These are phyloP conservation scores for Aspergillus cejpii DNA, from an alignment of 2,329 filamentous ascomycete species.

Conservation along the genomic window DNA sequence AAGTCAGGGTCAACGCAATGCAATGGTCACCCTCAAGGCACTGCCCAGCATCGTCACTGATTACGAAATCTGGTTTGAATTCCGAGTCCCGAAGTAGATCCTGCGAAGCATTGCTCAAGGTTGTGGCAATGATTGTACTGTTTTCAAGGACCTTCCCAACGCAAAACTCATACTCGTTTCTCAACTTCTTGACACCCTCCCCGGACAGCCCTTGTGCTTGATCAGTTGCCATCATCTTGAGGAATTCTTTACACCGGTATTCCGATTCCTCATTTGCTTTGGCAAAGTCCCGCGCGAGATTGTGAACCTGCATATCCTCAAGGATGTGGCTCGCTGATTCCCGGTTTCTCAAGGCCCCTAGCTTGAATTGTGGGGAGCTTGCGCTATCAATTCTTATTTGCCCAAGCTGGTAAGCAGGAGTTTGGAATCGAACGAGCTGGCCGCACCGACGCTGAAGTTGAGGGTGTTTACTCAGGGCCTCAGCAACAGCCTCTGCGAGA, in stretches of 20 bases:
- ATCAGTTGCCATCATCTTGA: neutral
- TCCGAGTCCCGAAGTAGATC: neutral
- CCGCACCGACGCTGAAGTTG: constrained; percentile 1
- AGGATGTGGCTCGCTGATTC: neutral
- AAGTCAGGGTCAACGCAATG: constrained; percentile 8
- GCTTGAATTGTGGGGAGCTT: neutral
- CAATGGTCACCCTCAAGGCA: constrained; percentile 12
- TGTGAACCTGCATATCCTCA: neutral
- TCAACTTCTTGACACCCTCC: neutral
- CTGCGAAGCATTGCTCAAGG: constrained; percentile 1
- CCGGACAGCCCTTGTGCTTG: neutral
- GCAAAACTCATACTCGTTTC: neutral
- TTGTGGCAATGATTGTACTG: constrained; percentile 1
- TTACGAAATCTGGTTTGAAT: constrained; percentile 9
- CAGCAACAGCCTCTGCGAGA: constrained; percentile 2
- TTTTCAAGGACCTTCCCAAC: neutral
- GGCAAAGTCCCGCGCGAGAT: neutral
- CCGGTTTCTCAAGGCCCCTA: neutral
- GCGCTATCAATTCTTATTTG: constrained; percentile 1
- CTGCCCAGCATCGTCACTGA: constrained; percentile 14
- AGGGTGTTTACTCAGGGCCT: neutral
- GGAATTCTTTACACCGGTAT: neutral
- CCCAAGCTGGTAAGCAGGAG: neutral
- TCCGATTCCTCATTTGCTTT: neutral
- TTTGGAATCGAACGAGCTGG: neutral